A percentile compares a stretch with the other conserved stretches of the same genome.
Evolutionary conservation across 2,329 filamentous ascomycete genomes (phyloP).

Genomic region (Penicillium sp.): DNA sequence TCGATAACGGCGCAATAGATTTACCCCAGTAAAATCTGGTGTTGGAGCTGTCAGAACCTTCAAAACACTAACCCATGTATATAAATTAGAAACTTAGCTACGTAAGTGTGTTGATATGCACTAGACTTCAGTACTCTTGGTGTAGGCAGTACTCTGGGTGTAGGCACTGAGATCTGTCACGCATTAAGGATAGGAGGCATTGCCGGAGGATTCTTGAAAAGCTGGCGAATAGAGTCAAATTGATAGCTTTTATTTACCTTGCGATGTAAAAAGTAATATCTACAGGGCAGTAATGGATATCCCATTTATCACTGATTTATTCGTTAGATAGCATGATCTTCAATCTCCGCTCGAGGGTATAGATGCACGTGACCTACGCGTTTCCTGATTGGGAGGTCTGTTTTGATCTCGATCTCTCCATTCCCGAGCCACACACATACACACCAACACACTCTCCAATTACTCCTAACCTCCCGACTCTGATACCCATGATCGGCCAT

Average conservation of each 20-base stretch:
- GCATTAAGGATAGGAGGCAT: no score
- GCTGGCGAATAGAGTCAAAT: no score
- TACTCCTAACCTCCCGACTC: background rate
- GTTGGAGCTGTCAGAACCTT: background rate
- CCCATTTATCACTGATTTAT: background rate
- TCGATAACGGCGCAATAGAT: background rate
- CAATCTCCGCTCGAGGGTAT: background rate
- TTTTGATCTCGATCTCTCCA: slow-evolving; percentile 24
- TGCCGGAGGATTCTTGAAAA: no score
- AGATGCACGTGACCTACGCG: slow-evolving; percentile 23
- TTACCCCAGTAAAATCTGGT: background rate
- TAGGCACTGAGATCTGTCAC: no score
- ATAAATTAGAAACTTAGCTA: background rate
- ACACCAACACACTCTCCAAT: slow-evolving; percentile 3
- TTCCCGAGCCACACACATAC: slow-evolving; percentile 11
- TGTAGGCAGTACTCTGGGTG: background rate
- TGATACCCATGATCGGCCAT: slow-evolving; percentile 5
- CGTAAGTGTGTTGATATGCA: background rate
- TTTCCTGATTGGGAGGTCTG: slow-evolving; percentile 24
- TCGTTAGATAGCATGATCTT: background rate
- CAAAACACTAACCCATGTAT: background rate
- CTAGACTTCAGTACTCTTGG: background rate
- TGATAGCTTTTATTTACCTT: no score
- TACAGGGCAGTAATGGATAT: background rate
- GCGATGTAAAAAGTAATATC: background rate